Conservation (phyloP, 805 yeast genomes). For the Candida vartiovaarae region DNA sequence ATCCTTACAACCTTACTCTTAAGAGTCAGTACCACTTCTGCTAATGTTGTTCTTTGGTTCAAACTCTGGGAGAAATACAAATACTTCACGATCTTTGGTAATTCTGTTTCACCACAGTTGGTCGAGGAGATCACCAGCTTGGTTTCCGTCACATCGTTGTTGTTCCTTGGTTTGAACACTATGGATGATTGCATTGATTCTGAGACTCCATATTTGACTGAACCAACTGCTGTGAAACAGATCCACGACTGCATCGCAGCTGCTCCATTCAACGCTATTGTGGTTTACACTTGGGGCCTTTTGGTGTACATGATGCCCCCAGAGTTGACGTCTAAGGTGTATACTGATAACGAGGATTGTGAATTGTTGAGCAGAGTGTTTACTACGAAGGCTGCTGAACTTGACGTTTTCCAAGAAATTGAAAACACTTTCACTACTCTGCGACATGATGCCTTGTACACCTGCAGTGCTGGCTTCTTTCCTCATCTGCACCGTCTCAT, state of each 20-base stretch:
- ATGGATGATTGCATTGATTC: slow-evolving; percentile 36
- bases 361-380: slow-evolving; percentile 6
- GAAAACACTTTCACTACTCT: slow-evolving; percentile 34
- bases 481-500: slow-evolving; percentile 30
- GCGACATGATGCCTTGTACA: slow-evolving; percentile 42
- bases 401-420: slow-evolving; percentile 42
- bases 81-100: slow-evolving; percentile 13
- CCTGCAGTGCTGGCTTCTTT: slow-evolving; percentile 36
- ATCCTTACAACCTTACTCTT: slow-evolving; percentile 34
- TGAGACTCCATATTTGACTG: slow-evolving; percentile 33
- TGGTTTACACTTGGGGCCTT: slow-evolving; percentile 63
- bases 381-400: slow-evolving; percentile 26
- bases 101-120: slow-evolving; percentile 12
- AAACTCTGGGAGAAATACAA: slow-evolving; percentile 33
- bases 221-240: slow-evolving; percentile 30
- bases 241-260: slow-evolving; percentile 34
- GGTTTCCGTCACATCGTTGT: slow-evolving; percentile 40
- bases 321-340: slow-evolving; percentile 34
- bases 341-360: slow-evolving; percentile 20
- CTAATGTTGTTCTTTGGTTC: slow-evolving; percentile 48
- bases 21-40: slow-evolving; percentile 29
- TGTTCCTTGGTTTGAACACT: slow-evolving; percentile 51
- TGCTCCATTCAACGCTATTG: slow-evolving; percentile 37
- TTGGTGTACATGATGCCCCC: slow-evolving; percentile 43
- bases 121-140: slow-evolving; percentile 36